These are phyloP conservation scores for baker's yeast (Saccharomyces cerevisiae) DNA, from an alignment of 805 yeast genomes.

Conservation along the genomic window DNA sequence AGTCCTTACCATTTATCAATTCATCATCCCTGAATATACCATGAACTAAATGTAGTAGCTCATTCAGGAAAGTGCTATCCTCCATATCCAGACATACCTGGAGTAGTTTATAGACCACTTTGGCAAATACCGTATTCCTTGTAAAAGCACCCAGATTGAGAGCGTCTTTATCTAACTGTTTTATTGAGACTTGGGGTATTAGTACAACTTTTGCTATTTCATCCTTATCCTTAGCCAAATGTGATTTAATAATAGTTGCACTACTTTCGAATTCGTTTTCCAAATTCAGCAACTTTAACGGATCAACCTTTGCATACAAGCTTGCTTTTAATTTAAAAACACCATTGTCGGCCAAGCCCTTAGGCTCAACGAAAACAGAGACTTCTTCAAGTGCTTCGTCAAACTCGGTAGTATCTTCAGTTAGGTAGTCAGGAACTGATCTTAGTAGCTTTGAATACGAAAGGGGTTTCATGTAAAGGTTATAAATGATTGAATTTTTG, in stretches of 20 bases:
- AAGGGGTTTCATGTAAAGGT: slow-evolving; percentile 43
- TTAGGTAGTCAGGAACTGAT: slow-evolving; percentile 29
- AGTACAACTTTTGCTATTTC: slow-evolving; percentile 40
- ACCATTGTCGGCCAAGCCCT: slow-evolving; percentile 60
- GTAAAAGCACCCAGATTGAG: slow-evolving; percentile 42
- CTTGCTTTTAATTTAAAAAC: slow-evolving; percentile 49
- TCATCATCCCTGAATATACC: slow-evolving; percentile 52
- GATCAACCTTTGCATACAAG: slow-evolving; percentile 45
- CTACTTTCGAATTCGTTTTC: slow-evolving; percentile 48
- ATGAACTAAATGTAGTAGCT: slow-evolving; percentile 60
- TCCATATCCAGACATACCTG: slow-evolving; percentile 42
- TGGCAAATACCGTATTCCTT: slow-evolving; percentile 45
- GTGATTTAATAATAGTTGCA: slow-evolving; percentile 38
- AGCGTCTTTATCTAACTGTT: slow-evolving; percentile 28
- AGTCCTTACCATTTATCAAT: slow-evolving; percentile 32
- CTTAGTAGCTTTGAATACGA: slow-evolving; percentile 44
- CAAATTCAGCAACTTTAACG: slow-evolving; percentile 39
- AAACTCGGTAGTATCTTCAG: slow-evolving; percentile 32
- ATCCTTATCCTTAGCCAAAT: slow-evolving; percentile 34
- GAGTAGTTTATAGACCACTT: slow-evolving; percentile 49
- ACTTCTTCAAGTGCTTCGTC: slow-evolving; percentile 49
- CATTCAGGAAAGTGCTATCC: slow-evolving; percentile 49
- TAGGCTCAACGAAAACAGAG: slow-evolving; percentile 55
- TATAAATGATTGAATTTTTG: slow-evolving; percentile 40
- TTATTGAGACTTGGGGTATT: slow-evolving; percentile 36